Evolutionary conservation across 371 early-diverging fungal genomes (phyloP), one percentile per base, ranked within the genome.

Genomic region (Saksenaea vasiformis): DNA sequence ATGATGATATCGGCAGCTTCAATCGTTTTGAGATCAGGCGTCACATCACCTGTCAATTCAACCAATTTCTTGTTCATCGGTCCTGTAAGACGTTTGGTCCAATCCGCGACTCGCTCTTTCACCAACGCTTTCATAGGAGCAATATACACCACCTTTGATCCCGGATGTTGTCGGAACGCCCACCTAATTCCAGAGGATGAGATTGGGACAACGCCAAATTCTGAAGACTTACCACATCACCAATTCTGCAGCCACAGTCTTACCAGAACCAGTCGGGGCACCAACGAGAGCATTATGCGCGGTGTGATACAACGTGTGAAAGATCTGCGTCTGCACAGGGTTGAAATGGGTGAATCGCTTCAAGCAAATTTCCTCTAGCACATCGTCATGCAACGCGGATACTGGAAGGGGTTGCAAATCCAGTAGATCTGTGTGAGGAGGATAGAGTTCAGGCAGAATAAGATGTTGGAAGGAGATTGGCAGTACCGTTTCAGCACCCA

Each of bases 41-140:
- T 93, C 0, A 95, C 93, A 71, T 99, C 99, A 54, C 99, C 99
- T 5, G 99, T 99, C 78, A 98, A 83, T 81, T 99, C 99, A 13
- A 97, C 95, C 57, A 98, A 74, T 19, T 80, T 87, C 71, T 84
- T 86, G 44, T 88, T 85, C 92, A 96, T 90, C 0, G 87, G 84
- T 0, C 86, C 85, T 0, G 83, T 84, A 58, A 95, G 75, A n/a
- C 96, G 90, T 24, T 76, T 70, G 26, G 83, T 81, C 95, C 99
- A 98, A 72, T 99, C 99, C 3, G 68, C 77, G 10, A 95, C 93
- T 58, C 99, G 89, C 77, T 99, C 99, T 27, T 94, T 89, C n/a
- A 99, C 98, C 51, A 99, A 83, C 0, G 99, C 99, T 76, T 98
- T 98, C 84, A 99, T 90, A n/a, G 99, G 99, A 3, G 98, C 99